Conservation (phyloP, 1,139 yeast genomes). For the Blastobotrys proliferans region DNA sequence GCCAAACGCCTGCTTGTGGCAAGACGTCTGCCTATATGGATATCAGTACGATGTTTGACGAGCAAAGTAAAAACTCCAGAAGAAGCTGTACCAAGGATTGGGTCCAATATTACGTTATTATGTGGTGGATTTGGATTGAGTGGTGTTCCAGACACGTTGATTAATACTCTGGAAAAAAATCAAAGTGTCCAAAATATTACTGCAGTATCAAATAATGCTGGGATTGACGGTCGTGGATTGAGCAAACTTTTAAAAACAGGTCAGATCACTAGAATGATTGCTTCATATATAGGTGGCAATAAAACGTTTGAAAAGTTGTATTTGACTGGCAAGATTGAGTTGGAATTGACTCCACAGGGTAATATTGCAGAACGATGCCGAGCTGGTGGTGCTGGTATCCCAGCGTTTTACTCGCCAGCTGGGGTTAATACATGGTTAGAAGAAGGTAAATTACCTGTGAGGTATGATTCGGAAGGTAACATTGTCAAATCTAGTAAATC, state of each 20-base stretch:
- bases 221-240: slow-evolving; percentile 44
- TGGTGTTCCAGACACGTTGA: slow-evolving; percentile 46
- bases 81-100: slow-evolving; percentile 2
- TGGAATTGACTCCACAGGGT: slow-evolving; percentile 51
- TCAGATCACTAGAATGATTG: slow-evolving; percentile 44
- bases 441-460: slow-evolving; percentile 46
- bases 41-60: neutral
- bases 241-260: slow-evolving; percentile 41
- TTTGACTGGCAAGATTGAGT: slow-evolving; percentile 43
- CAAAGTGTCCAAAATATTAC: slow-evolving; percentile 38
- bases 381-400: slow-evolving; percentile 49
- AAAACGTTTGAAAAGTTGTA: slow-evolving; percentile 41
- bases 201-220: slow-evolving; percentile 49
- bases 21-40: too few relatives aligned
- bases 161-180: slow-evolving; percentile 36
- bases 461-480: slow-evolving; percentile 37
- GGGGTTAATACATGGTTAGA: slow-evolving; percentile 50
- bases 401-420: slow-evolving; percentile 48
- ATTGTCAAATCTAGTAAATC: slow-evolving; percentile 37
- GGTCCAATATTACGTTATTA: slow-evolving; percentile 28
- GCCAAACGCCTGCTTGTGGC: too few relatives aligned
- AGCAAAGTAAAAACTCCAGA: neutral
- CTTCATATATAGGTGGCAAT: slow-evolving; percentile 47
- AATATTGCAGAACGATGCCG: slow-evolving; percentile 47
- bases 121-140: slow-evolving; percentile 50